These are phyloP conservation scores for Crataegus laevigata DNA, from an alignment of 306 rosid species.

Conservation along the genomic window DNA sequence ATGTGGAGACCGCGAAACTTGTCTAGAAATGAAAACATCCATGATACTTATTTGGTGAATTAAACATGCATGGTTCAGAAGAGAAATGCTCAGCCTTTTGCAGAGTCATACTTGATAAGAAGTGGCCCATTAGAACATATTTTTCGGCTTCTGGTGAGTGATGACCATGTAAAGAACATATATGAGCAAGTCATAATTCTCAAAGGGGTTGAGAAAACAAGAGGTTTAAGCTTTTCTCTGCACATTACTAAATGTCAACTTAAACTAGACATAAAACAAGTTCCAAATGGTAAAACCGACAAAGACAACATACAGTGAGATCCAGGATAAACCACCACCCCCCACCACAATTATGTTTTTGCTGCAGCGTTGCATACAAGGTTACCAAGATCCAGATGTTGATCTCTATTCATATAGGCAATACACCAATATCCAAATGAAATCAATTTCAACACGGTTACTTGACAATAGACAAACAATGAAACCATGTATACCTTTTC, in stretches of 20 bases:
- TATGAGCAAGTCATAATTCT: neutral
- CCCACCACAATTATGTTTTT: neutral
- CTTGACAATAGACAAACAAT: neutral
- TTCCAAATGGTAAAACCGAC: neutral
- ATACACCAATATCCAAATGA: neutral
- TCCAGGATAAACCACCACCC: neutral
- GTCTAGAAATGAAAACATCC: slow-evolving; percentile 94
- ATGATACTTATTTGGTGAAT: slow-evolving; percentile 87
- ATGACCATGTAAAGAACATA: slow-evolving; percentile 2
- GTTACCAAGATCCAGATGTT: neutral
- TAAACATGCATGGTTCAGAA: slow-evolving; percentile 39
- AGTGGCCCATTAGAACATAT: slow-evolving; percentile 28
- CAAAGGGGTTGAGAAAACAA: neutral
- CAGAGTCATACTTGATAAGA: slow-evolving; percentile 41
- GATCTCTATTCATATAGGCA: neutral
- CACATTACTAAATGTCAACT: neutral
- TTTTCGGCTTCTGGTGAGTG: slow-evolving; percentile 26
- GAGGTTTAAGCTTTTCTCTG: neutral
- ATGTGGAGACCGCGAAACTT: slow-evolving; percentile 99
- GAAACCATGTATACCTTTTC: neutral
- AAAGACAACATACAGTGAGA: neutral
- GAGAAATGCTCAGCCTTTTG: slow-evolving; percentile 52
- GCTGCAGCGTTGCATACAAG: neutral
- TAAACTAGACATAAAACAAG: neutral
- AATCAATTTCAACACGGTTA: neutral